phyloP scores from a whole-genome alignment of 2,329 filamentous ascomycete genomes.

The Scedosporium apiospermum region DNA sequence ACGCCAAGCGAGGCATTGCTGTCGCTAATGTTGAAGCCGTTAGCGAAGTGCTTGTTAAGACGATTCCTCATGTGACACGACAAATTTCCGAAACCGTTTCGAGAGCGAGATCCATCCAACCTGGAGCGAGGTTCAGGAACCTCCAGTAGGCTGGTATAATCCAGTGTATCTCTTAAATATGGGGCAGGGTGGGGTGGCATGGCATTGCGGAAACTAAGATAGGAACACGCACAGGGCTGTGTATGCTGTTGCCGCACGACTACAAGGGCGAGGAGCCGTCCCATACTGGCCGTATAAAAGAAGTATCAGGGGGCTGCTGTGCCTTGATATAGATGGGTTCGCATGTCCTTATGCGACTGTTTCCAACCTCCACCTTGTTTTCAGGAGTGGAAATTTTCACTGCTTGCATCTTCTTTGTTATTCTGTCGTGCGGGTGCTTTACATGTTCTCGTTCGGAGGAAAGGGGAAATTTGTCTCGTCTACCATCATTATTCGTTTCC shows the following conservation, averaged over 20 bases:
- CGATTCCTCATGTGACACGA: not conserved
- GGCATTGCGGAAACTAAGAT: not conserved
- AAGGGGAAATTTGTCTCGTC: slow-evolving; percentile 1
- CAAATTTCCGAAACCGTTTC: slow-evolving; percentile 6
- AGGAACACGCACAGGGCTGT: not conserved
- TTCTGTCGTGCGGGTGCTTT: not conserved
- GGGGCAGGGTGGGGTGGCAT: not conserved
- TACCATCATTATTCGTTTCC: not conserved
- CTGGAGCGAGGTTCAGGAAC: slow-evolving; percentile 10
- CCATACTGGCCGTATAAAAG: not conserved
- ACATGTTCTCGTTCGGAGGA: not conserved
- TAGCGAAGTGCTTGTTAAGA: not conserved
- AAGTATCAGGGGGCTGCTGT: not conserved
- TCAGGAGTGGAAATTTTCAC: not conserved
- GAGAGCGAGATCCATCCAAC: slow-evolving; percentile 10
- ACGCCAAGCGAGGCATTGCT: slow-evolving; percentile 3
- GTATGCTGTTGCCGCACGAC: not conserved
- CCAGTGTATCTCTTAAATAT: too few species aligned
- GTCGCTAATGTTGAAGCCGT: not conserved
- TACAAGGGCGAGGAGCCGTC: not conserved
- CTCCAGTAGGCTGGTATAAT: not conserved
- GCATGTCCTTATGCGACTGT: not conserved
- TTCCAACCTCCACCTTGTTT: not conserved
- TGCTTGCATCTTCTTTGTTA: not conserved
- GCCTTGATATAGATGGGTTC: not conserved